Base-by-base conservation (phyloP, 805 yeast species). In the Debaryomyces prosopidis region DNA sequence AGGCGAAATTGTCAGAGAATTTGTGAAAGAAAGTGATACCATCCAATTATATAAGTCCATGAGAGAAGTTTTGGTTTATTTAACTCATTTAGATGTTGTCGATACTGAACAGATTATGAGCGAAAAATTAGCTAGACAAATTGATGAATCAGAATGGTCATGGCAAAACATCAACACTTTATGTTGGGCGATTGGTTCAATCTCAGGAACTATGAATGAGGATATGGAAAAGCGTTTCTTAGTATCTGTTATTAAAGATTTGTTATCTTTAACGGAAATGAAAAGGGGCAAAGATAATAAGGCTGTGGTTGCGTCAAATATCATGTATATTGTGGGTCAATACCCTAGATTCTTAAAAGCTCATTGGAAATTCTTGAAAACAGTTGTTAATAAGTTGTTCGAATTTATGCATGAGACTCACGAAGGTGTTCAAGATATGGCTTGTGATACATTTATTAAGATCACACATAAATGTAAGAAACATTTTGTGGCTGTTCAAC, bases 391-490 rank as follows among this genome's bases (percentile, higher is more conserved):
- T 69, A 94, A 94, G 68, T 77, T 94, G 58, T 94, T 94, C 67
- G 99, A 94, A 67, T 94, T 94, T 62, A 94, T 94, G 99, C 98
- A 94, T 73, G 99, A 94, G 76, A 90, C 97, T n/a, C 99, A 94
- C 68, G 99, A 92, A 68, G 99, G 99, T 73, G 99, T 94, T 50
- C 99, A 94, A 72, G 99, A 94, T 68, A 94, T 94, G 99, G 99
- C 99, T 7, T 94, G 99, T 75, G 99, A 94, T 68, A 94, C 99
- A 0, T 94, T 94, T 63, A 92, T 92, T 63, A 94, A 94, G 67
- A 94, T 94, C 65, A 89, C 96, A 17, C 85, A 82, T 55, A 94
- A 94, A 70, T 94, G 99, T 78, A 91, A 90, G 68, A 84, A 91
- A 54, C 97, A 92, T 68, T 94, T 94, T 68, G 96, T 92, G 34